Evolutionary conservation across 192 early-diverging fungal genomes (phyloP), one percentile per base, ranked within the genome.

Genomic region (Gamsiella multidivaricata): DNA sequence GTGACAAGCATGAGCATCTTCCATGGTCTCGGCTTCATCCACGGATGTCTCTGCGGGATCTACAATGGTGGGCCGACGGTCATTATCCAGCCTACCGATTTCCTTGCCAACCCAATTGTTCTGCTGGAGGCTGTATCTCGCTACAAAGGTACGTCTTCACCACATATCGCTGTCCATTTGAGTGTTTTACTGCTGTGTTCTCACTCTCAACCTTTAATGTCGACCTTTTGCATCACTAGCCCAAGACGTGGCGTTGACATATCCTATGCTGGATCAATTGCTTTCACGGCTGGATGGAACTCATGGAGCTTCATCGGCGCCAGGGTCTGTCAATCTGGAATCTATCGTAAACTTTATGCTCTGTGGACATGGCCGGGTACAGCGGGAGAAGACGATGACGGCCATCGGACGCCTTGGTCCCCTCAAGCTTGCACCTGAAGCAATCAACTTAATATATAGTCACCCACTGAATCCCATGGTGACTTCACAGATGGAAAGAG

Each of bases 401-500:
- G 61, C 61, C 0, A 62, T 78, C 29, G 32, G 20, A 9, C 57
- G 74, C 17, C 54, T 78, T 4, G 66, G 39, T 1, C 36, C 61
- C 3, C 53, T 68, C 37, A 69, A 56, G 22, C 31, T 96, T 25
- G 91, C 88, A 37, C 80, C 87, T 12, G 81, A 87, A 8, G 83
- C 89, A 11, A 65, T 96, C 45, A 91, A 88, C 42, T 84, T 88
- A 34, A 65, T 90, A 9, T 96, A 95, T 66, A 90, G 92, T 71
- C 89, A 92, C 34, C 70, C 83, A 9, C 79, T 91, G 59, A 96
- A 95, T 54, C 88, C 92, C 12, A 89, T 93, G 80, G 82, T 94
- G 60, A 89, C 92, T 3, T 90, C 94, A 0, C 84, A 93, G n/a
- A 89, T 85, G 4, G 93, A 96, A 51, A 87, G 93, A 80, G 85